Evolutionary conservation across 2,329 filamentous ascomycete genomes (phyloP).

Genomic region (Penicillium nordicum): DNA sequence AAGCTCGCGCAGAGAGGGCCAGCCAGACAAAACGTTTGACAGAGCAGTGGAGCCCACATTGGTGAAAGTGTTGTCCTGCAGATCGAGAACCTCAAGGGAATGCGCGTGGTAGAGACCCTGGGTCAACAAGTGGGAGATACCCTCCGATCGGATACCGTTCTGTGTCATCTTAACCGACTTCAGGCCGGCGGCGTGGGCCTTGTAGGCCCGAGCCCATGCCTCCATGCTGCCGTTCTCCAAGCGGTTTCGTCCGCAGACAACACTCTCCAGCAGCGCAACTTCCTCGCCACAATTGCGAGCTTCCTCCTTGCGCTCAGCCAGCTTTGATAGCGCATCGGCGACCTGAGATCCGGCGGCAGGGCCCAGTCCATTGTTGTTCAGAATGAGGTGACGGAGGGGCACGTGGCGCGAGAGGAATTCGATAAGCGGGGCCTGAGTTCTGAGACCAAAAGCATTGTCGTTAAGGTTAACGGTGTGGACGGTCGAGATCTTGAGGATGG

Average conservation of each 20-base stretch:
- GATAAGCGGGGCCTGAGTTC: slow-evolving; percentile 87
- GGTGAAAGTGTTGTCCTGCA: slow-evolving; percentile 98
- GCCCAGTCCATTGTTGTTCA: slow-evolving; percentile 97
- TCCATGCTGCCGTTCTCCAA: slow-evolving; percentile 95
- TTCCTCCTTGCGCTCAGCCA: slow-evolving; percentile 79
- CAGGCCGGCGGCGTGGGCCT: slow-evolving; percentile 72
- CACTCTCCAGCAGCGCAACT: slow-evolving; percentile 85
- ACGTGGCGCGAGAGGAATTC: slow-evolving; percentile 85
- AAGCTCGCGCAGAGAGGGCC: slow-evolving; percentile 74
- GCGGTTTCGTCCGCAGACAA: slow-evolving; percentile 93
- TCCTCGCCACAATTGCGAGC: slow-evolving; percentile 60
- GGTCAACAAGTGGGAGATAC: slow-evolving; percentile 75
- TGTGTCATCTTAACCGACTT: slow-evolving; percentile 95
- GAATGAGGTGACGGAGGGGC: slow-evolving; percentile 86
- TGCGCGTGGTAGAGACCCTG: slow-evolving; percentile 71
- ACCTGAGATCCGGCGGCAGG: slow-evolving; percentile 86
- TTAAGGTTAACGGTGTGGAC: slow-evolving; percentile 92
- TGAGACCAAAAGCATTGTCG: slow-evolving; percentile 96
- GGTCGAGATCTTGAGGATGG: slow-evolving; percentile 78
- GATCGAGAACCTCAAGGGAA: slow-evolving; percentile 71
- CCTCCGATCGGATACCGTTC: slow-evolving; percentile 93
- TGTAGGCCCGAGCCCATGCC: slow-evolving; percentile 86
- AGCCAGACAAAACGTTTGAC: slow-evolving; percentile 68
- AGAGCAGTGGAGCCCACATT: slow-evolving; percentile 73
- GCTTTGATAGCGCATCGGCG: slow-evolving; percentile 77